Percentiles rank a stretch among this genome's conserved stretches.
Evolutionary conservation across 768 basidiomycete species (phyloP).

Genomic region (Leucosporidium creatinivorum): DNA sequence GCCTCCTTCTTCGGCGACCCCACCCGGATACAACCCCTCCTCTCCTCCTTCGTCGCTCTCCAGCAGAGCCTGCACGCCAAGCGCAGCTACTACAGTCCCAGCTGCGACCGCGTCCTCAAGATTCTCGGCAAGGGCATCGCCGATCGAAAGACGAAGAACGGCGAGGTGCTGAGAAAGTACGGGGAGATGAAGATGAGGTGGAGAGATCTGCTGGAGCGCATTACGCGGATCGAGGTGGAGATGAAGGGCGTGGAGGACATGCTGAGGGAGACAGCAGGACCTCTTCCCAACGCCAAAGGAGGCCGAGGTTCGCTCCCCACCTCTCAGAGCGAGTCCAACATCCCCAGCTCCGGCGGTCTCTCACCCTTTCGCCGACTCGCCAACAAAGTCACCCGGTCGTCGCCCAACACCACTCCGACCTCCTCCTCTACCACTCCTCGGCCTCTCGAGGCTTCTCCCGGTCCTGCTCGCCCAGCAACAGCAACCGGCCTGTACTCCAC

Average conservation of each 20-base stretch:
- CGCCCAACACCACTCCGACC: background rate
- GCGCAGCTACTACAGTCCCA: slow-evolving; percentile 83
- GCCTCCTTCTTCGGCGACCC: slow-evolving; percentile 60
- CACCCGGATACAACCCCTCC: slow-evolving; percentile 67
- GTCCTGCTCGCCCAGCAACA: background rate
- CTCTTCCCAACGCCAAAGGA: background rate
- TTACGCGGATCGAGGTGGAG: slow-evolving; percentile 68
- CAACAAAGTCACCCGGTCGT: slow-evolving; percentile 16
- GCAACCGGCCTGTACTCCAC: background rate
- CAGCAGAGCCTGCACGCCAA: slow-evolving; percentile 27
- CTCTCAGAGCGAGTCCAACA: background rate
- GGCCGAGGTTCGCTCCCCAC: background rate
- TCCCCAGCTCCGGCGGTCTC: background rate
- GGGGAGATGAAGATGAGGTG: slow-evolving; percentile 83
- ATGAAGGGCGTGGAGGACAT: slow-evolving; percentile 46
- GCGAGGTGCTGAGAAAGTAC: slow-evolving; percentile 82
- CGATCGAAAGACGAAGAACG: slow-evolving; percentile 91
- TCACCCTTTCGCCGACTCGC: slow-evolving; percentile 20
- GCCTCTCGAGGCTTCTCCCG: background rate
- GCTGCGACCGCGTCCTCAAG: slow-evolving; percentile 80
- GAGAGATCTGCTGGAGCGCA: slow-evolving; percentile 70
- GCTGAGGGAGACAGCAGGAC: slow-evolving; percentile 10
- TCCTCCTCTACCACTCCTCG: background rate
- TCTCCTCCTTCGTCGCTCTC: slow-evolving; percentile 13
- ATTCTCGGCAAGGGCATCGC: slow-evolving; percentile 91